Conservation (phyloP, 257 asterid species). For the Coffea canephora region DNA sequence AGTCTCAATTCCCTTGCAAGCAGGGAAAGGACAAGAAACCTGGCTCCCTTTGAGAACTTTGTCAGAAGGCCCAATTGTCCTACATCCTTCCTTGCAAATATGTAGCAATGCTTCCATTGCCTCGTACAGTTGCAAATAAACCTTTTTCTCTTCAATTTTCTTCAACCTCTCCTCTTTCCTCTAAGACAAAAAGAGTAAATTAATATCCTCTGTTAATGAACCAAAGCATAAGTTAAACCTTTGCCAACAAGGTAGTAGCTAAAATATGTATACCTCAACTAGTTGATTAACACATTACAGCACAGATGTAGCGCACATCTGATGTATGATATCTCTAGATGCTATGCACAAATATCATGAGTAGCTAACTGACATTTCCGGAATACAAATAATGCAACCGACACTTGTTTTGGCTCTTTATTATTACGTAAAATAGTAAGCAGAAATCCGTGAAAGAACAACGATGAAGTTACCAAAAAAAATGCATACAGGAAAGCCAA, state of each 20-base stretch:
- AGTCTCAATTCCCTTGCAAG: constrained; percentile 84
- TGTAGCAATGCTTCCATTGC: constrained; percentile 95
- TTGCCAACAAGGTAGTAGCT: not conserved
- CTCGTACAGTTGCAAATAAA: constrained; percentile 79
- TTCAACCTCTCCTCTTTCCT: constrained; percentile 66
- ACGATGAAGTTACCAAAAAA: not conserved
- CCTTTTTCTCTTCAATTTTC: constrained; percentile 67
- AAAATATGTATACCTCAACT: not conserved
- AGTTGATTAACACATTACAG: not conserved
- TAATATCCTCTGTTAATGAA: constrained; percentile 6
- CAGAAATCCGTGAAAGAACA: not conserved
- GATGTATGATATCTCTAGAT: not conserved
- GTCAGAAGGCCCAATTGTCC: constrained; percentile 82
- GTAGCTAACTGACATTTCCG: not conserved
- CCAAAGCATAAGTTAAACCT: not conserved
- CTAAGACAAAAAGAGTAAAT: constrained; percentile 33
- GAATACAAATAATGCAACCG: not conserved
- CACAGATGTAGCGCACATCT: not conserved
- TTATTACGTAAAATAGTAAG: not conserved
- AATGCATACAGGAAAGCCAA: not conserved
- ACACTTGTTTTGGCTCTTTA: not conserved
- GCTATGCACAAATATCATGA: not conserved
- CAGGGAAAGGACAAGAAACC: constrained; percentile 52
- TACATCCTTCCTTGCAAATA: constrained; percentile 84
- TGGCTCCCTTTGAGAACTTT: constrained; percentile 62